Conservation (phyloP, 345 rosid species). For the Ceriops tagal region DNA sequence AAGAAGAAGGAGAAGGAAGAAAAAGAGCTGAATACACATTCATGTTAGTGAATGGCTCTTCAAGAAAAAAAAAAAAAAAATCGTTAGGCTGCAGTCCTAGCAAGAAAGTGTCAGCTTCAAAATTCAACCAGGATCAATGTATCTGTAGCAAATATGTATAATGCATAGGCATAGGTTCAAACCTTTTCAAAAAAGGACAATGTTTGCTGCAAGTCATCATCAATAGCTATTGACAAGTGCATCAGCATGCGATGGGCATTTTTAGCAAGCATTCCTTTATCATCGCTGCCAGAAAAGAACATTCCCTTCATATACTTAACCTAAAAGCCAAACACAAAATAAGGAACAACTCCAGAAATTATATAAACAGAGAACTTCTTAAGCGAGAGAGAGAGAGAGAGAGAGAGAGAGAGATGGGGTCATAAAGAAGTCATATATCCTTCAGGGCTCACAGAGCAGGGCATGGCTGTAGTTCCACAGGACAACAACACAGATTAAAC, state of each 20-base stretch:
- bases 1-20: too few relatives aligned
- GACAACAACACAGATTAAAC: too few relatives aligned
- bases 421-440: too few relatives aligned
- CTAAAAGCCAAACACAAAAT: constrained; percentile 61
- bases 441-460: too few relatives aligned
- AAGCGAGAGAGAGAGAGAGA: too few relatives aligned
- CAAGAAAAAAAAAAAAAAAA: not conserved
- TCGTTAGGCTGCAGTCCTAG: not conserved
- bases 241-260: constrained; percentile 73
- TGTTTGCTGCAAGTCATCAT: constrained; percentile 82
- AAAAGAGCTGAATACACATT: too few relatives aligned
- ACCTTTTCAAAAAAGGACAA: constrained; percentile 94
- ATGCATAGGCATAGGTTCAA: not conserved
- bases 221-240: constrained; percentile 64
- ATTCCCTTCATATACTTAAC: constrained; percentile 78
- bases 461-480: too few relatives aligned
- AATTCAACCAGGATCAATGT: not conserved
- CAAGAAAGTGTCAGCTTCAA: not conserved
- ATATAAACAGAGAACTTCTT: not conserved
- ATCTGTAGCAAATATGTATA: not conserved
- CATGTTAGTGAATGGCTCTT: too few relatives aligned
- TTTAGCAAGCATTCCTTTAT: constrained; percentile 40
- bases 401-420: too few relatives aligned
- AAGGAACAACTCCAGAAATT: constrained; percentile 29
- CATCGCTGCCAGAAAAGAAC: constrained; percentile 69